Base-by-base conservation (phyloP, 2,329 filamentous ascomycete genomes). In the Pseudogymnoascus sp. region DNA sequence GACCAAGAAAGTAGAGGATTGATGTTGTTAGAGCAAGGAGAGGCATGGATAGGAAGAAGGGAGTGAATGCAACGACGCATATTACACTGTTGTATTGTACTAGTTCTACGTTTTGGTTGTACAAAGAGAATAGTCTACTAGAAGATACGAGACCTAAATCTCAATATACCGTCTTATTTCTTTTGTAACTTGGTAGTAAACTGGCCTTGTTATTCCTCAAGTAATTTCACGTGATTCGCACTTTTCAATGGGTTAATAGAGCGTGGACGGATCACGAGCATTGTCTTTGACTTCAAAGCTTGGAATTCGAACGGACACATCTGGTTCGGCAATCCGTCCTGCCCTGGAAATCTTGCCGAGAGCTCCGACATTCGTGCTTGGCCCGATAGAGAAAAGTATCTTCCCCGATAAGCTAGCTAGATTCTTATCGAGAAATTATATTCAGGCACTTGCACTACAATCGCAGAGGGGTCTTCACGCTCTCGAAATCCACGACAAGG, bases 71-170 rank as follows among this genome's bases (percentile, higher is more conserved):
- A 60, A 60, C 59, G 59, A 60, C 38, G 59, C 59, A 60, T 60
- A 60, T 60, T 60, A 60, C 26, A 60, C 59, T 40, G 59, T 60
- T 60, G 59, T 60, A 60, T 72, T 67, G 70, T 72, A 73, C 66
- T 73, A 73, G 71, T 73, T 66, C 66, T 71, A 66, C 60, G 61
- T 59, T 60, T 61, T 50, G 43, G 65, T 69, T 72, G 70, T 72
- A 71, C 67, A 72, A 71, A 70, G 65, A 64, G 59, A 65, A 60
- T 38, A 60, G 38, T 60, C 50, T 56, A 56, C 50, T 56, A 56
- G 50, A 56, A 56, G 50, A 56, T 56, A 56, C 28, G 50, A 4
- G 50, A 56, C 50, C 50, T 56, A 56, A 56, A 56, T 56, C 50
- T 56, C 50, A 56, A 56, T 56, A 56, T 56, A 56, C 50, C 50